A percentile compares a stretch with the other conserved stretches of the same genome.
Conservation (phyloP, 805 yeast species). For the Tetrapisispora phaffii region DNA sequence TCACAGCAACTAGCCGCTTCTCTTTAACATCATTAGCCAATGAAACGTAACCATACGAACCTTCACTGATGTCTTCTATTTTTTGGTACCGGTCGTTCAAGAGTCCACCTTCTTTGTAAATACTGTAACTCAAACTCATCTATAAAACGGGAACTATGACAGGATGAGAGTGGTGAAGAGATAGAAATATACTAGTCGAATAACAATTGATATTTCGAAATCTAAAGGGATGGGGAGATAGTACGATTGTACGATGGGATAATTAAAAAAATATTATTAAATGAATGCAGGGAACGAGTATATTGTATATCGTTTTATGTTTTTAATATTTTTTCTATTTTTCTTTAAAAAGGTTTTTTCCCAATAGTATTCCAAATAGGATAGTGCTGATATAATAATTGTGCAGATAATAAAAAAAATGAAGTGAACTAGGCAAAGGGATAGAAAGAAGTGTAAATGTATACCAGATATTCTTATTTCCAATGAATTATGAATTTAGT, state of each 20-base stretch:
- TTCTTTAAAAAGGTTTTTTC: too few relatives aligned
- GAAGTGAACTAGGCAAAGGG: too few relatives aligned
- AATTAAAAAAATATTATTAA: too few relatives aligned
- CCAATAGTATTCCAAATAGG: too few relatives aligned
- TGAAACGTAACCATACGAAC: slow-evolving; percentile 88
- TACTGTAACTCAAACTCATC: slow-evolving; percentile 30
- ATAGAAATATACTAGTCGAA: too few relatives aligned
- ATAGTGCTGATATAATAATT: too few relatives aligned
- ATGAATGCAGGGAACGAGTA: background rate
- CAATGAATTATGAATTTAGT: too few relatives aligned
- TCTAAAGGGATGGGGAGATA: background rate
- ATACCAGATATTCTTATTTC: too few relatives aligned
- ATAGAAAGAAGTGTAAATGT: too few relatives aligned
- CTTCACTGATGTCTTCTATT: slow-evolving; percentile 72
- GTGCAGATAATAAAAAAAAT: too few relatives aligned
- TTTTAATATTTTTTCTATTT: too few relatives aligned
- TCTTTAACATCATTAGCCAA: slow-evolving; percentile 61
- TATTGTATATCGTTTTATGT: background rate
- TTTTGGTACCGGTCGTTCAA: slow-evolving; percentile 56
- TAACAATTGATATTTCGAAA: too few relatives aligned
- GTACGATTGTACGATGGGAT: background rate
- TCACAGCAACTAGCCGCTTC: slow-evolving; percentile 64
- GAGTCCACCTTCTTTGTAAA: slow-evolving; percentile 39
- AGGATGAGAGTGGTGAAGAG: background rate
- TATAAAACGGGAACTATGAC: background rate